A percentile compares a stretch with the other conserved stretches of the same genome.
These are phyloP conservation scores for Acacia crassicarpa DNA, from an alignment of 306 rosid species.

Conservation along the genomic window DNA sequence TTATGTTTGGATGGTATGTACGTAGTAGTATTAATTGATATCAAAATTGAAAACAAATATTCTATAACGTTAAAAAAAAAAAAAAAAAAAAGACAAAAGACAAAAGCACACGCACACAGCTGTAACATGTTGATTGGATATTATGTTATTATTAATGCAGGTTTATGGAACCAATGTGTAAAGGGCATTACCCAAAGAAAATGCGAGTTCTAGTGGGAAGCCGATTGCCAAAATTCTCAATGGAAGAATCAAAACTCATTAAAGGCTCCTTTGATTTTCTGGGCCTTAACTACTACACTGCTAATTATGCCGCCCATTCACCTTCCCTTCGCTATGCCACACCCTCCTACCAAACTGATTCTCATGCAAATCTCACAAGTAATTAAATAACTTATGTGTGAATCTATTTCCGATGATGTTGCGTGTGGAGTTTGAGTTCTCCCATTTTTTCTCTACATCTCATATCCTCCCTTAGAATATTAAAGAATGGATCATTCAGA, in stretches of 20 bases:
- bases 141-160: conserved; percentile 27
- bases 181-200: conserved; percentile 65
- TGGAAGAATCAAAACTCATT: conserved; percentile 44
- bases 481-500: no score
- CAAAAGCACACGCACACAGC: no score
- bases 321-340: not conserved
- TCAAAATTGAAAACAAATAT: no score
- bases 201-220: conserved; percentile 39
- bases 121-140: not conserved
- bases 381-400: not conserved
- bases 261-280: conserved; percentile 70
- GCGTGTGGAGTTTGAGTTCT: no score
- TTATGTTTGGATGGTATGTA: no score
- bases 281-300: conserved; percentile 69
- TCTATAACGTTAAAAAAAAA: no score
- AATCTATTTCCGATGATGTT: no score
- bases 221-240: conserved; percentile 50
- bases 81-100: no score
- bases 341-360: conserved; percentile 44
- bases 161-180: conserved; percentile 63
- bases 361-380: conserved; percentile 45
- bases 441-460: no score
- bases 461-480: no score
- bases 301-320: conserved; percentile 32
- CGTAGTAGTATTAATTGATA: no score